Conservation (phyloP, 2,329 filamentous ascomycete species). For the Byssochlamys sp. region DNA sequence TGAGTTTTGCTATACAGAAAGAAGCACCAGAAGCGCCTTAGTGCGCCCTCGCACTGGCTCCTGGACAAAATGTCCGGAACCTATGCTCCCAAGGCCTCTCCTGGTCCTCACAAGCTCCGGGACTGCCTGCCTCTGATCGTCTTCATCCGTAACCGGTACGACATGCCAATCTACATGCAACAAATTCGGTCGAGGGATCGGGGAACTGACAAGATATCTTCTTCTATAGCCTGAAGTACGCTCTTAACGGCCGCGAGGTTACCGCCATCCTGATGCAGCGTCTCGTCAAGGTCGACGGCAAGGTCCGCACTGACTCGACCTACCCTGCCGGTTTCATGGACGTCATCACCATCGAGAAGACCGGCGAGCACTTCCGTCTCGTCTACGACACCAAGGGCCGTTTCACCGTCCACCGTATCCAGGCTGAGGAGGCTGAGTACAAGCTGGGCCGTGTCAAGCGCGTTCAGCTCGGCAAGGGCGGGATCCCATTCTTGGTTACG, state of each 20-base stretch:
- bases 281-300: conserved; percentile 98
- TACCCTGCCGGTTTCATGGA: conserved; percentile 99
- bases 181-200: not conserved
- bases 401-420: conserved; percentile 99
- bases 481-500: conserved; percentile 99
- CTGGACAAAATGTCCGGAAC: conserved; percentile 97
- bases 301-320: conserved; percentile 97
- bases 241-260: conserved; percentile 95
- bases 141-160: conserved; percentile 72
- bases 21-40: conserved; percentile 99
- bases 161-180: conserved; percentile 1
- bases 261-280: conserved; percentile 98
- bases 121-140: conserved; percentile 98
- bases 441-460: conserved; percentile 99
- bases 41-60: conserved; percentile 98
- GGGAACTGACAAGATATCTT: conserved; percentile 6
- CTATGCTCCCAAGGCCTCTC: conserved; percentile 60
- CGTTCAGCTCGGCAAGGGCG: conserved; percentile 96
- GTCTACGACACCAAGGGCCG: conserved; percentile 99
- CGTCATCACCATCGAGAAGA: conserved; percentile 99
- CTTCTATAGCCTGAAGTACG: conserved; percentile 87
- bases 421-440: conserved; percentile 97
- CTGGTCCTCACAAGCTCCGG: conserved; percentile 97
- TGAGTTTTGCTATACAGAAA: conserved; percentile 50
- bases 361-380: conserved; percentile 99